Evolutionary conservation across 805 yeast genomes (phyloP), one percentile per base, ranked within the genome.

Genomic region (Saccharomycopsis synnaedendra): DNA sequence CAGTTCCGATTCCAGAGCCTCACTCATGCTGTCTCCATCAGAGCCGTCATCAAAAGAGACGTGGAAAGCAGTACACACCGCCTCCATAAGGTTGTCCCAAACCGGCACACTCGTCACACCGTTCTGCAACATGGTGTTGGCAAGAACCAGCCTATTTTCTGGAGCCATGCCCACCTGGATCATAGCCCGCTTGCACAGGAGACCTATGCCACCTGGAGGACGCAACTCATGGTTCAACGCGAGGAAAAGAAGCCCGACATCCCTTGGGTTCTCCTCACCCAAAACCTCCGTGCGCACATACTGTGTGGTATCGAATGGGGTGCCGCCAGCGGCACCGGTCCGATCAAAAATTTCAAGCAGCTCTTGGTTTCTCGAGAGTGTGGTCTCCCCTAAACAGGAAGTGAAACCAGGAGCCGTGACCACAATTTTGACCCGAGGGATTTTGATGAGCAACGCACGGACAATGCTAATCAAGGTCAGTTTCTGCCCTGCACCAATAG

Each of bases 61-160:
- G 41, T 43, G 39, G 38, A 49, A 46, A 19, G 45, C n/a, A 5
- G 34, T 33, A 39, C 54, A 51, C 19, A 51, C 38, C n/a, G 54
- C 52, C 34, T 51, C 54, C 54, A 51, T 49, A 32, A 51, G 41
- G 29, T 49, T 51, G 39, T 51, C 54, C 54, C 54, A 51, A 29
- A 51, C 44, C 31, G 54, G 54, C 35, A 47, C 54, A 44, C 32
- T 49, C n/a, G 46, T 41, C 3, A 49, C 46, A 30, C 37, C 38
- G 38, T 51, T 45, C 3, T 39, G n/a, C 27, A 40, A 37, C 31
- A 34, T 39, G 29, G 42, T 10, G 40, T 30, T 46, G 11, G 29
- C 31, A 10, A 27, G 29, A 28, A 36, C 38, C 32, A 11, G 29
- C 7, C n/a, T 7, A 9, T 37, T 33, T 4, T 8, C 19, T 39